phyloP scores from a whole-genome alignment of 2,329 filamentous ascomycete species.

The Trichophyton rubrum region DNA sequence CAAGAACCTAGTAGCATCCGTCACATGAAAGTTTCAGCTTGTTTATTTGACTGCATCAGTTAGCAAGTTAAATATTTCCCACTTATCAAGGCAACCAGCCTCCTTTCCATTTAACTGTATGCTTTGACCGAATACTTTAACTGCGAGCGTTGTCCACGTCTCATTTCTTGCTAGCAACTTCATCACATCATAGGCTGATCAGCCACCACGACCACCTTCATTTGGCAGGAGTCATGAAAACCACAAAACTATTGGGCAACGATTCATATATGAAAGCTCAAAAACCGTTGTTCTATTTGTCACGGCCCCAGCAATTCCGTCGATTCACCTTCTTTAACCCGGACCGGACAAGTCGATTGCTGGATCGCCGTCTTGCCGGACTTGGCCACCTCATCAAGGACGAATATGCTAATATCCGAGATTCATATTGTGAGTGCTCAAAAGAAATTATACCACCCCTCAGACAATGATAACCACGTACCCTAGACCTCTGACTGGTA shows the following conservation, averaged over 20 bases:
- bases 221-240: background rate
- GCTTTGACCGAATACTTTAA: too few relatives aligned
- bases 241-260: background rate
- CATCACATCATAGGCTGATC: background rate
- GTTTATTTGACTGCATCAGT: background rate
- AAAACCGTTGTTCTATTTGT: background rate
- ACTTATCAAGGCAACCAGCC: background rate
- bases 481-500: constrained; percentile 22
- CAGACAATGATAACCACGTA: background rate
- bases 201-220: background rate
- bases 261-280: background rate
- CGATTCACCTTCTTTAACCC: background rate
- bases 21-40: background rate
- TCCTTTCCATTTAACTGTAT: background rate
- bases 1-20: background rate
- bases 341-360: background rate
- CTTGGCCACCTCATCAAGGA: constrained; percentile 43
- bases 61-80: background rate
- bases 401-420: constrained; percentile 48
- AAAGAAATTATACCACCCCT: background rate
- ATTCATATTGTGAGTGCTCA: constrained; percentile 40
- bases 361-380: background rate
- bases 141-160: background rate
- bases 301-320: background rate
- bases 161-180: background rate